phyloP scores from a whole-genome alignment of 257 asterid genomes.

The Avicennia marina region DNA sequence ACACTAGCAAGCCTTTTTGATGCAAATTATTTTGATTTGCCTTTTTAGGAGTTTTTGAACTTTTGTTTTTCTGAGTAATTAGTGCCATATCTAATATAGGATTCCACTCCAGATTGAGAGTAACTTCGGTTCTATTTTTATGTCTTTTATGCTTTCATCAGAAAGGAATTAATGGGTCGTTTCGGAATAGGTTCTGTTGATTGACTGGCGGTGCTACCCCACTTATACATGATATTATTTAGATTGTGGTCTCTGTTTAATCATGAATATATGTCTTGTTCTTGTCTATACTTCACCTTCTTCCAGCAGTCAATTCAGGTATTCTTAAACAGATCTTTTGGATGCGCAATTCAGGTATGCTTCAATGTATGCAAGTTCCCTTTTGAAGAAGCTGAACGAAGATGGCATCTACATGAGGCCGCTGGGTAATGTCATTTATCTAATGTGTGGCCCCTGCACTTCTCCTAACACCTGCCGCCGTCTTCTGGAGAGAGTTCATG shows the following conservation, averaged over 20 bases:
- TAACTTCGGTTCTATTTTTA: too few species aligned
- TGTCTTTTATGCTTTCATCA: too few species aligned
- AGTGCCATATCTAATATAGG: too few species aligned
- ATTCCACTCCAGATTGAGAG: too few species aligned
- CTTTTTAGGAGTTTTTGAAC: too few species aligned
- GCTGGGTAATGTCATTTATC: conserved; percentile 77
- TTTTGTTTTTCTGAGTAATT: too few species aligned
- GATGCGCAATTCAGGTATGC: conserved; percentile 60
- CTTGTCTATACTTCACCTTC: background rate
- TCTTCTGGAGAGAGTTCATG: conserved; percentile 47
- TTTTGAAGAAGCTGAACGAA: conserved; percentile 56
- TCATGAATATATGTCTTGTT: background rate
- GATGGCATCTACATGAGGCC: conserved; percentile 95
- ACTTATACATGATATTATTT: too few species aligned
- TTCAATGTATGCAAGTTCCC: conserved; percentile 64
- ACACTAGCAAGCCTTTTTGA: background rate
- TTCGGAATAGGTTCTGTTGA: too few species aligned
- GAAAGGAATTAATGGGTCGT: too few species aligned
- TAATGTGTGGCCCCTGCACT: conserved; percentile 92
- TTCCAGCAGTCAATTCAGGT: background rate
- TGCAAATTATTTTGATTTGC: background rate
- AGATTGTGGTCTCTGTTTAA: background rate
- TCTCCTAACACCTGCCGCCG: conserved; percentile 47
- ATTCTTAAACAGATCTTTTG: background rate
- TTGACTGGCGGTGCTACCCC: too few species aligned